Conservation (phyloP, 1,284 basidiomycete species). For the Marasmius fiardii region DNA sequence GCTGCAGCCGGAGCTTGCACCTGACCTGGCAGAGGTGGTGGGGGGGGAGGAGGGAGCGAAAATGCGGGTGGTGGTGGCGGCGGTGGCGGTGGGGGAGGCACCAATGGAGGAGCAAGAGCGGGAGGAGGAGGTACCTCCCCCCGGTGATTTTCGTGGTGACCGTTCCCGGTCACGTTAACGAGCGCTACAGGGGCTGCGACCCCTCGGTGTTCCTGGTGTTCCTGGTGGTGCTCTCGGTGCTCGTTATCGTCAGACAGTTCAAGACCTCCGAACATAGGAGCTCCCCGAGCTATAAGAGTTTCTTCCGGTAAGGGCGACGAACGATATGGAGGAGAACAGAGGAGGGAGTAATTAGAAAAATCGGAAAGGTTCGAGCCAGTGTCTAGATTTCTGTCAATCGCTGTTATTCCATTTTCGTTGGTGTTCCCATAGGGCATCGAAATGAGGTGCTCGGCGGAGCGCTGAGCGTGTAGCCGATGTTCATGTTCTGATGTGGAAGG, state of each 20-base stretch:
- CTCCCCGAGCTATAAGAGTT: slow-evolving; percentile 8
- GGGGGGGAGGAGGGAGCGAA: too few relatives aligned
- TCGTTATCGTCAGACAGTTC: neutral
- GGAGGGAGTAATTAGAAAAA: neutral
- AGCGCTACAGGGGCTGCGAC: too few relatives aligned
- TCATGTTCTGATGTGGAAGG: neutral
- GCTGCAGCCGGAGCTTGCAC: too few relatives aligned
- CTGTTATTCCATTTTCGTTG: neutral
- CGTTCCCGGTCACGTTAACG: too few relatives aligned
- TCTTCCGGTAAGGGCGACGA: slow-evolving; percentile 13
- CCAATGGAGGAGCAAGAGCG: too few relatives aligned
- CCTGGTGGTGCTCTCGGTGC: neutral
- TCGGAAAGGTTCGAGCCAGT: too few relatives aligned
- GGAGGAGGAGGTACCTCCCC: too few relatives aligned
- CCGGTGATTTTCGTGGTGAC: too few relatives aligned
- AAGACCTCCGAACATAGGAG: neutral
- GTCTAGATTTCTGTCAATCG: neutral
- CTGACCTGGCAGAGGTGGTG: too few relatives aligned
- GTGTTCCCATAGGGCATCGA: neutral
- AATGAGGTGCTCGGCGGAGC: neutral
- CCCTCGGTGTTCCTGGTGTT: too few relatives aligned
- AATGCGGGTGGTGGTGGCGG: too few relatives aligned
- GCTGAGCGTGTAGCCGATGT: neutral
- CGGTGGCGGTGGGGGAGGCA: too few relatives aligned
- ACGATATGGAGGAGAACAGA: slow-evolving; percentile 13